Evolutionary conservation across 306 rosid genomes (phyloP), one percentile per base, ranked within the genome.

Genomic region (Alnus rubra): DNA sequence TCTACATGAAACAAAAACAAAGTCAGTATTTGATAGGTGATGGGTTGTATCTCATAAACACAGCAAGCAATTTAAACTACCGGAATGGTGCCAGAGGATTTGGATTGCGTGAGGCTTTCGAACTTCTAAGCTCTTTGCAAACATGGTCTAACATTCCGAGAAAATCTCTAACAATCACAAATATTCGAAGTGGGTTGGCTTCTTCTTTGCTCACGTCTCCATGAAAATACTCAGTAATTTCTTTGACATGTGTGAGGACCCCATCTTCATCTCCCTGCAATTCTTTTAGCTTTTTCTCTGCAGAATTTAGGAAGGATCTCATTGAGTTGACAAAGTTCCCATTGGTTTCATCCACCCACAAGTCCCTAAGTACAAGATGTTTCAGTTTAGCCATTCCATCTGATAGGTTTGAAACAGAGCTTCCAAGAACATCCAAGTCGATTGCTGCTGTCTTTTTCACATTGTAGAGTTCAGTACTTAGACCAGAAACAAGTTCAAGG

Each of bases 151-250:
- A 84, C 96, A 91, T 90, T 2, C 93, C 93, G 81, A 96, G 55
- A 82, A 96, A 96, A 76, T 96, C 99, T 76, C 98, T 96, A 51
- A 96, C 98, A 19, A 96, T 91, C 77, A 96, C 97, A 84, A 96
- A 96, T 9, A 96, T 96, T 74, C 97, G 68, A 59, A 96, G 86
- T 23, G 90, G 96, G 53, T 90, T 93, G 0, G 76, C 89, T 65
- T 96, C 99, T 54, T 96, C 99, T 86, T 88, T 90, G 85, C 91
- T 88, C 84, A 91, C 93, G 82, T 82, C 81, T 15, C 99, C 99
- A 81, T 96, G 99, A 75, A 96, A 96, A 78, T 96, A 96, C 84
- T 96, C 97, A 0, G 93, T 89, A 3, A 96, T 91, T 39, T 96
- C 97, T 58, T 89, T 91, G 73, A 96, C 99, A 33, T 82, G 88